Evolutionary conservation across 2,329 filamentous ascomycete species (phyloP).

Genomic region (Polytolypa hystricis): DNA sequence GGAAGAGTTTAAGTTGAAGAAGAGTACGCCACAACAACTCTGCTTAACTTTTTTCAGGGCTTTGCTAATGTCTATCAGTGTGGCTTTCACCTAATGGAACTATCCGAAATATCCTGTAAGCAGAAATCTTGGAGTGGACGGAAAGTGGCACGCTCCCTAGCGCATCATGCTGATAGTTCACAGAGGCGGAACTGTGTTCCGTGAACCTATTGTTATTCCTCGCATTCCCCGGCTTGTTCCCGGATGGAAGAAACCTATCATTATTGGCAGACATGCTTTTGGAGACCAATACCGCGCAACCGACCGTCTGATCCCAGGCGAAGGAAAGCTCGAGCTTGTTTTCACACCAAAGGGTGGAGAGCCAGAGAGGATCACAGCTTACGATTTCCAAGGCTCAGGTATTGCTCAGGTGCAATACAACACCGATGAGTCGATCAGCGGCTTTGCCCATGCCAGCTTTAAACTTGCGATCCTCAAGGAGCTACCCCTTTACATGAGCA

Average conservation of each 20-base stretch:
- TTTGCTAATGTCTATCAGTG: slow-evolving; percentile 45
- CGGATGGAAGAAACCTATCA: slow-evolving; percentile 98
- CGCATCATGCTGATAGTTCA: slow-evolving; percentile 16
- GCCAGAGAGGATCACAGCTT: slow-evolving; percentile 81
- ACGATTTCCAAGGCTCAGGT: slow-evolving; percentile 73
- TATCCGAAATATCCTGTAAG: slow-evolving; percentile 53
- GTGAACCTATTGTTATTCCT: slow-evolving; percentile 94
- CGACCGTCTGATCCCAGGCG: slow-evolving; percentile 70
- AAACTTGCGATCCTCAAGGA: slow-evolving; percentile 82
- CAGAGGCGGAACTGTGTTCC: slow-evolving; percentile 89
- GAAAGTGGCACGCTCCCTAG: too few species aligned
- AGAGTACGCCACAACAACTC: slow-evolving; percentile 53
- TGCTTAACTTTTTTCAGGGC: slow-evolving; percentile 11
- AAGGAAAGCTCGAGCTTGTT: slow-evolving; percentile 87
- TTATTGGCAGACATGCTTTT: slow-evolving; percentile 96
- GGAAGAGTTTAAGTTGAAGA: slow-evolving; percentile 96
- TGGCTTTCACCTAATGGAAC: slow-evolving; percentile 97
- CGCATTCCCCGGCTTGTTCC: slow-evolving; percentile 86
- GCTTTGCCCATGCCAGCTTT: slow-evolving; percentile 94
- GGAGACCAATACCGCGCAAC: slow-evolving; percentile 98
- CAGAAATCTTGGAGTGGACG: background rate
- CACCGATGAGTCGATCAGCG: slow-evolving; percentile 86
- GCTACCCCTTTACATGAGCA: slow-evolving; percentile 98
- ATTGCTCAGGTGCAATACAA: slow-evolving; percentile 97
- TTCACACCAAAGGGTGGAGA: slow-evolving; percentile 73